Percentiles rank a stretch among this genome's conserved stretches.
These are phyloP conservation scores for Antrodiella citrinella DNA, from an alignment of 768 basidiomycete species.

Conservation along the genomic window DNA sequence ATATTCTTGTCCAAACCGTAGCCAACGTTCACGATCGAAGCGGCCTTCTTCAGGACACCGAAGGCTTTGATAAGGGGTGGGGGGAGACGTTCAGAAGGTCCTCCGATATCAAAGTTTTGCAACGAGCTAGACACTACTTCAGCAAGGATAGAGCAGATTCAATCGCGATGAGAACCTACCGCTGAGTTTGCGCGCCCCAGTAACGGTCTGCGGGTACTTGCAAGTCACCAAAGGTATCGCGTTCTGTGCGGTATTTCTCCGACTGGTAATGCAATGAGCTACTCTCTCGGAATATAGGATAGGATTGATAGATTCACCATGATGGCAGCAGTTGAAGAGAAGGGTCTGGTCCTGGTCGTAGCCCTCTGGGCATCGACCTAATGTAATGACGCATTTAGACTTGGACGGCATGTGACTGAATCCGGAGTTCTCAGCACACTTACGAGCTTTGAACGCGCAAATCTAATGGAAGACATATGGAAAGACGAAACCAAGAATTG, in stretches of 20 bases:
- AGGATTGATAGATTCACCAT: constrained; percentile 25
- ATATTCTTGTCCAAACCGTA: constrained; percentile 90
- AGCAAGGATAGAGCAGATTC: not conserved
- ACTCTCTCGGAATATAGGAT: not conserved
- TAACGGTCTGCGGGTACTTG: constrained; percentile 83
- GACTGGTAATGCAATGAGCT: not conserved
- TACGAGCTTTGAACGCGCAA: constrained; percentile 17
- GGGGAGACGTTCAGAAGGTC: constrained; percentile 87
- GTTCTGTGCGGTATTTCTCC: constrained; percentile 64
- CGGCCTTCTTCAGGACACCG: constrained; percentile 95
- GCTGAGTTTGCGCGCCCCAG: constrained; percentile 98
- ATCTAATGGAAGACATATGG: constrained; percentile 23
- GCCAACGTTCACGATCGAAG: constrained; percentile 77
- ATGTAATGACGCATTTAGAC: constrained; percentile 6
- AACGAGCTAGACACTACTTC: constrained; percentile 50
- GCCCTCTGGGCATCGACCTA: constrained; percentile 11
- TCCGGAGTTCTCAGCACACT: constrained; percentile 5
- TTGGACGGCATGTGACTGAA: constrained; percentile 6
- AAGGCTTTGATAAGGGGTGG: constrained; percentile 97
- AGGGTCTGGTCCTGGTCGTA: constrained; percentile 12
- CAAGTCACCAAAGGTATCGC: constrained; percentile 93
- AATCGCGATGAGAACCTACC: constrained; percentile 35
- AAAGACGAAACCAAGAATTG: not conserved
- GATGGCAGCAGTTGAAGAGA: constrained; percentile 24
- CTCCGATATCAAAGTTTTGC: constrained; percentile 98